Percentiles rank a stretch among this genome's conserved stretches.
These are phyloP conservation scores for Podospora australis DNA, from an alignment of 495 filamentous ascomycete genomes.

Conservation along the genomic window DNA sequence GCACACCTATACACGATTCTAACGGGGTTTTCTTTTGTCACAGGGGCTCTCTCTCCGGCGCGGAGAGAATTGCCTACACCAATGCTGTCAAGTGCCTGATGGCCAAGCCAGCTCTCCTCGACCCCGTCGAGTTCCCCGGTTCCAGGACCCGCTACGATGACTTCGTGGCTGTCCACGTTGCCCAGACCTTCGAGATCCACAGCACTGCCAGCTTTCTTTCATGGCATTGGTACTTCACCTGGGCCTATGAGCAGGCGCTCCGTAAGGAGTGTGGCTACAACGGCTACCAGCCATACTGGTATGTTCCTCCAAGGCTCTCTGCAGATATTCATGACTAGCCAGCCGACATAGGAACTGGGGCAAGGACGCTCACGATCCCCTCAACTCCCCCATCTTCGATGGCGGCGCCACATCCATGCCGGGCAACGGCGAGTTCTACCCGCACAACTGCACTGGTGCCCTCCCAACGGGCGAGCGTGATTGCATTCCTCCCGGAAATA, in stretches of 20 bases:
- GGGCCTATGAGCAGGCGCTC: conserved; percentile 58
- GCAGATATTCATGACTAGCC: no score
- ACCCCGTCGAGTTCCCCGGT: conserved; percentile 20
- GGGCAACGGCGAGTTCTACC: conserved; percentile 50
- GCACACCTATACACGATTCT: background rate
- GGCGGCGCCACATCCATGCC: conserved; percentile 50
- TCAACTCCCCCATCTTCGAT: conserved; percentile 55
- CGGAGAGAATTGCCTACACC: conserved; percentile 39
- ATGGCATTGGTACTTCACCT: conserved; percentile 65
- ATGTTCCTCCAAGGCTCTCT: no score
- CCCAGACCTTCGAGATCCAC: conserved; percentile 54
- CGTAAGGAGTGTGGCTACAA: conserved; percentile 63
- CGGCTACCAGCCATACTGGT: conserved; percentile 54
- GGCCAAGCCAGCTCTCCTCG: conserved; percentile 42
- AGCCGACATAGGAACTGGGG: conserved; percentile 69
- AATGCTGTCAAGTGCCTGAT: conserved; percentile 56
- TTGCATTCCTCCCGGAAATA: conserved; percentile 41
- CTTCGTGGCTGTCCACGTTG: conserved; percentile 59
- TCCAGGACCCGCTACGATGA: conserved; percentile 50
- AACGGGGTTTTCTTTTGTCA: background rate
- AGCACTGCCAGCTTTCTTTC: conserved; percentile 33
- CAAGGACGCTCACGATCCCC: conserved; percentile 33
- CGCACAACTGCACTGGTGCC: conserved; percentile 20
- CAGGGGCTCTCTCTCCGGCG: background rate
- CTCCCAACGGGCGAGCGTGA: conserved; percentile 30